Evolutionary conservation across 345 rosid genomes (phyloP).

Genomic region (Heritiera littoralis): DNA sequence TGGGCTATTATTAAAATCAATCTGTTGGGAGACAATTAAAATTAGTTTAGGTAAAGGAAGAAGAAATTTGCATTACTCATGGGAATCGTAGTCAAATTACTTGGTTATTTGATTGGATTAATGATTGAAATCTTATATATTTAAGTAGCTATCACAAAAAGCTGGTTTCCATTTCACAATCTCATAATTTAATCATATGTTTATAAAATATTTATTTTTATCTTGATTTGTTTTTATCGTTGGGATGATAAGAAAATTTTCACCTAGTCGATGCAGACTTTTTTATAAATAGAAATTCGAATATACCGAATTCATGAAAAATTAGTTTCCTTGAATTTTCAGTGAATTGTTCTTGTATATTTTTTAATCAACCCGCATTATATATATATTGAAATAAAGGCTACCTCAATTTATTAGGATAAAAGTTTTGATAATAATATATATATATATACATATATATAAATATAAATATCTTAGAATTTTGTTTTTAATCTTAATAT

Average conservation of each 20-base stretch:
- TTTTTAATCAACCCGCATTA: not conserved
- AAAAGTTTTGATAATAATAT: not conserved
- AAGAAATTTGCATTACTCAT: not conserved
- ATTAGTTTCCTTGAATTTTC: too few species aligned
- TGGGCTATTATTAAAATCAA: slow-evolving; percentile 1
- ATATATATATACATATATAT: too few species aligned
- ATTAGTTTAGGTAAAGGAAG: not conserved
- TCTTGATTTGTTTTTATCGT: too few species aligned
- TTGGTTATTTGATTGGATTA: slow-evolving; percentile 16
- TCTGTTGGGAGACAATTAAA: not conserved
- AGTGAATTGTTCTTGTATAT: not conserved
- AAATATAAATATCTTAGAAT: too few species aligned
- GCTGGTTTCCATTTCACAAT: slow-evolving; percentile 19
- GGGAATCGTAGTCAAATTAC: slow-evolving; percentile 22
- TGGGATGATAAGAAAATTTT: too few species aligned
- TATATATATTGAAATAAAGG: too few species aligned
- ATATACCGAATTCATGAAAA: too few species aligned
- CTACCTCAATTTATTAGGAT: too few species aligned
- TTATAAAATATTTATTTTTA: not conserved
- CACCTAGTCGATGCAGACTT: too few species aligned
- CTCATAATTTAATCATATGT: not conserved
- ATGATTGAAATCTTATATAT: not conserved
- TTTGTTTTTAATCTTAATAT: not conserved
- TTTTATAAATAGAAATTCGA: too few species aligned
- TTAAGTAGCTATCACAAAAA: not conserved